These are phyloP conservation scores for Metrosideros polymorpha DNA, from an alignment of 441 rosid genomes.

Conservation along the genomic window DNA sequence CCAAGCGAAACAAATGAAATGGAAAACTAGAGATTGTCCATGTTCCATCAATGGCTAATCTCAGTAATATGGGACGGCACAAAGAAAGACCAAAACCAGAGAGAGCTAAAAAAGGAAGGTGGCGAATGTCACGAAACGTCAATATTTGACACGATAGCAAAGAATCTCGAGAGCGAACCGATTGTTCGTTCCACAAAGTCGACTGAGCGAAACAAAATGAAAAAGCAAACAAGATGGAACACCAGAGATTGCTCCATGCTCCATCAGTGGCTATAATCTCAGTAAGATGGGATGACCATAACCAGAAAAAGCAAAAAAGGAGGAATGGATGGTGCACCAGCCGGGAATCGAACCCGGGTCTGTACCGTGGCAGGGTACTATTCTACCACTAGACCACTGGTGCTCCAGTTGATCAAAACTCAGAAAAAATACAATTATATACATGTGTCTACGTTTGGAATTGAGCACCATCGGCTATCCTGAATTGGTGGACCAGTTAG, in stretches of 20 bases:
- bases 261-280: too few species aligned
- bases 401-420: too few species aligned
- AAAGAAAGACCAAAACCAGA: neutral
- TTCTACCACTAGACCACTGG: constrained; percentile 89
- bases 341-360: constrained; percentile 80
- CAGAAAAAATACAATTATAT: rapidly evolving
- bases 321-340: constrained; percentile 40
- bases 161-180: too few species aligned
- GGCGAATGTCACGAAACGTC: too few species aligned
- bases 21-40: neutral
- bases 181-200: too few species aligned
- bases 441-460: rapidly evolving
- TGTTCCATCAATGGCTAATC: neutral
- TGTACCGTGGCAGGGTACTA: constrained; percentile 75
- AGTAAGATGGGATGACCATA: too few species aligned
- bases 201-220: too few species aligned
- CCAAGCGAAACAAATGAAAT: neutral
- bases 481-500: neutral
- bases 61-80: neutral
- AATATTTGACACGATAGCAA: too few species aligned
- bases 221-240: too few species aligned
- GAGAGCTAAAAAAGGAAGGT: rapidly evolving
- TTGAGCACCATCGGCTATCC: neutral
- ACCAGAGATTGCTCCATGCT: too few species aligned
- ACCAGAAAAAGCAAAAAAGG: rapidly evolving